These are phyloP conservation scores for Naganishia sp. DNA, from an alignment of 1,284 basidiomycete species.

Conservation along the genomic window DNA sequence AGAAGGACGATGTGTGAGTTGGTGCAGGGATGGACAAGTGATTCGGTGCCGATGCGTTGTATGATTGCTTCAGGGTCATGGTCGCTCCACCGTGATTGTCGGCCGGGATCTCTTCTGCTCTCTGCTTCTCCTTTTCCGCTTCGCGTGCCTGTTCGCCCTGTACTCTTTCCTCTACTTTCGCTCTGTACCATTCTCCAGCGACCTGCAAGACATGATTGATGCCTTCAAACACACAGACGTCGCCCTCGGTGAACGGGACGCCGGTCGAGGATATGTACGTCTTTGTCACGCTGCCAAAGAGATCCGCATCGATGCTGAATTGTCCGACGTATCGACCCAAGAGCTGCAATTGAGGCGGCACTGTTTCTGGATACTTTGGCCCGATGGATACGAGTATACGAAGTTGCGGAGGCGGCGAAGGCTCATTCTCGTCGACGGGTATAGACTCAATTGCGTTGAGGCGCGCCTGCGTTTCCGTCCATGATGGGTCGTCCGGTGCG, in stretches of 20 bases:
- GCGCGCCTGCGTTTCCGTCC: conserved; percentile 13
- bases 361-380: conserved; percentile 26
- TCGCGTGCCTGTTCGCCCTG: conserved; percentile 64
- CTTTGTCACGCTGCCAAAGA: conserved; percentile 69
- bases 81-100: conserved; percentile 22
- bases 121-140: conserved; percentile 51
- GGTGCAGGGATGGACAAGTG: not conserved
- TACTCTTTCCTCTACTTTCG: conserved; percentile 62
- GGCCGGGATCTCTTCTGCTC: conserved; percentile 35
- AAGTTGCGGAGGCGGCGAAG: conserved; percentile 10
- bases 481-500: conserved; percentile 18
- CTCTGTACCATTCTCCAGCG: conserved; percentile 70
- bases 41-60: not conserved
- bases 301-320: conserved; percentile 24
- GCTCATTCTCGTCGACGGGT: conserved; percentile 2
- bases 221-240: conserved; percentile 84
- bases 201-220: conserved; percentile 72
- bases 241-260: conserved; percentile 66
- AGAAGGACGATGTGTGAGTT: conserved; percentile 9
- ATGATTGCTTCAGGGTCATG: conserved; percentile 1
- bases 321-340: conserved; percentile 78
- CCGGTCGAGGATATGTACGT: conserved; percentile 72
- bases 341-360: conserved; percentile 54
- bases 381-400: conserved; percentile 30
- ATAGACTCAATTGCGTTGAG: conserved; percentile 1